A percentile compares a stretch with the other conserved stretches of the same genome.
Conservation (phyloP, 75 land plant genomes). For the Pinus taeda region DNA sequence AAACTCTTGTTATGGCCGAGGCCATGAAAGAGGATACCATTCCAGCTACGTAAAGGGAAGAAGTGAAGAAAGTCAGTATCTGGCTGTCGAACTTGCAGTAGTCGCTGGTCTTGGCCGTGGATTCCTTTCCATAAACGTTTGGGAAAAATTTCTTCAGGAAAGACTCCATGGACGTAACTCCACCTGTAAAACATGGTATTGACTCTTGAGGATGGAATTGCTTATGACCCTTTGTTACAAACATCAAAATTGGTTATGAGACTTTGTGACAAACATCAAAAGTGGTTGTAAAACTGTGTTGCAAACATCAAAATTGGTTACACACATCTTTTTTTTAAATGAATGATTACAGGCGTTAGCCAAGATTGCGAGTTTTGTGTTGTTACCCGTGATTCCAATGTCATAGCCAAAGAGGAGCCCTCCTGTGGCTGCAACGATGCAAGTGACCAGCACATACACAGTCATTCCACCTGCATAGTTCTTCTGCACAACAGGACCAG, state of each 20-base stretch:
- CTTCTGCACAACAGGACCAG: neutral
- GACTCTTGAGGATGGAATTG: too few species aligned
- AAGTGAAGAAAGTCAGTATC: constrained; percentile 34
- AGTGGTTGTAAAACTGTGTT: too few species aligned
- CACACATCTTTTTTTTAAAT: too few species aligned
- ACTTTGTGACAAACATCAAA: too few species aligned
- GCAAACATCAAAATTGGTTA: too few species aligned
- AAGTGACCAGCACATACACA: constrained; percentile 24
- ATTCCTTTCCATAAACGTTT: constrained; percentile 3
- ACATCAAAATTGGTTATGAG: too few species aligned
- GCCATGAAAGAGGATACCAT: constrained; percentile 25
- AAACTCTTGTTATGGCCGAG: constrained; percentile 9
- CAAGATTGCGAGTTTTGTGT: neutral
- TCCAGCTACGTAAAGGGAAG: constrained; percentile 40
- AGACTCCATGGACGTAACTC: constrained; percentile 28
- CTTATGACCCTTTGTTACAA: too few species aligned
- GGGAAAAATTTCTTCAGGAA: constrained; percentile 27
- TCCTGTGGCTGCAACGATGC: constrained; percentile 33
- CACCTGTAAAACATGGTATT: constrained; percentile 16
- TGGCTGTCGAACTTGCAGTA: constrained; percentile 47
- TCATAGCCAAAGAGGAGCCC: constrained; percentile 40
- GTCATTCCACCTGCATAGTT: constrained; percentile 23
- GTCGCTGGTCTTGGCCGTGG: constrained; percentile 1
- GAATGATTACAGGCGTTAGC: too few species aligned
- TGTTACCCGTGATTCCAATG: constrained; percentile 22